Conservation (phyloP, 148 eudicot species). For the Persicaria tinctoria region DNA sequence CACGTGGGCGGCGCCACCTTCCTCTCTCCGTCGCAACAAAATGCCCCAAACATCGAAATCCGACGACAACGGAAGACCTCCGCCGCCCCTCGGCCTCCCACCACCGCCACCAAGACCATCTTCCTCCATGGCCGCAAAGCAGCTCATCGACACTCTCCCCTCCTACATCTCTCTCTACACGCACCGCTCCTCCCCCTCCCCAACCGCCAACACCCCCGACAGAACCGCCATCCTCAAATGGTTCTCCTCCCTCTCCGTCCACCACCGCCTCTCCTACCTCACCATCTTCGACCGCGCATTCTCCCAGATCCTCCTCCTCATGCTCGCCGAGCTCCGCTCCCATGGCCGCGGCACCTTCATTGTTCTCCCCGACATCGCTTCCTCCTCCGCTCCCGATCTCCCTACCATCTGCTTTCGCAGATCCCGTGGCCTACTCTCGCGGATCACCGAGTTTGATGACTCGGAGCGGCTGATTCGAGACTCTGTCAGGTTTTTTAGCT, state of each 20-base stretch:
- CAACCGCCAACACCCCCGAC: slow-evolving; percentile 26
- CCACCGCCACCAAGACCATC: slow-evolving; percentile 11
- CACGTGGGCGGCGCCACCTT: slow-evolving; percentile 12
- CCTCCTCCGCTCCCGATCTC: slow-evolving; percentile 19
- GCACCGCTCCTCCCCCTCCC: slow-evolving; percentile 14
- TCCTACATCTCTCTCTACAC: slow-evolving; percentile 84
- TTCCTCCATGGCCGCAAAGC: slow-evolving; percentile 43
- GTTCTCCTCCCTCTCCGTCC: slow-evolving; percentile 64
- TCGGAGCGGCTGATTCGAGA: slow-evolving; percentile 29
- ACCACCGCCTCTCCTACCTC: slow-evolving; percentile 65
- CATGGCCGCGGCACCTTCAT: slow-evolving; percentile 52
- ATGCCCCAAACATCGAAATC: slow-evolving; percentile 9
- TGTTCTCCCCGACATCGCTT: slow-evolving; percentile 56
- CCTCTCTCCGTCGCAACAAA: not conserved
- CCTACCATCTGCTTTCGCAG: slow-evolving; percentile 60
- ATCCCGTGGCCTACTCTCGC: slow-evolving; percentile 46
- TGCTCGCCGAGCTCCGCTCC: slow-evolving; percentile 39
- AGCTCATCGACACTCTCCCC: slow-evolving; percentile 64
- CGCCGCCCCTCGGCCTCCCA: not conserved
- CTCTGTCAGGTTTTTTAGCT: slow-evolving; percentile 44
- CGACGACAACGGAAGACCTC: slow-evolving; percentile 12
- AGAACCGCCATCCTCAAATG: slow-evolving; percentile 53
- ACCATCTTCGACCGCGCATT: slow-evolving; percentile 50
- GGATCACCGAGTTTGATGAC: slow-evolving; percentile 31
- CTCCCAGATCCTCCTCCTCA: slow-evolving; percentile 51